A percentile compares a stretch with the other conserved stretches of the same genome.
Evolutionary conservation across 148 eudicot genomes (phyloP).

Genomic region (Agrostemma githago): DNA sequence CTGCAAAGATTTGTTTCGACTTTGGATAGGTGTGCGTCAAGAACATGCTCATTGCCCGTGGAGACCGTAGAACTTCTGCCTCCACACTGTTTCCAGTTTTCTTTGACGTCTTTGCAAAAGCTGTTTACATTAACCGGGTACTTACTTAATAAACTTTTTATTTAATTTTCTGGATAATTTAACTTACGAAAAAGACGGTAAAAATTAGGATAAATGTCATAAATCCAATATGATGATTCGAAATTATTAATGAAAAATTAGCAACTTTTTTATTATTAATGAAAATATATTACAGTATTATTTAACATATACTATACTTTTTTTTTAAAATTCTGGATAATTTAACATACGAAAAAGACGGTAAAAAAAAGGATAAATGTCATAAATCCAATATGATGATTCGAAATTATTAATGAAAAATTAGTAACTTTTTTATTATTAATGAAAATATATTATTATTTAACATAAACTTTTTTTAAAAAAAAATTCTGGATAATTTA

Average conservation of each 20-base stretch:
- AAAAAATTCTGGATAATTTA: background rate
- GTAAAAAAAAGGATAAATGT: background rate
- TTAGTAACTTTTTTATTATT: no score
- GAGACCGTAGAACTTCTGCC: constrained; percentile 96
- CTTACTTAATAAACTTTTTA: no score
- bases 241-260: background rate
- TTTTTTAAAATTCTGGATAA: background rate
- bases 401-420: background rate
- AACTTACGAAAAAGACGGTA: background rate
- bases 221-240: background rate
- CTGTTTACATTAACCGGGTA: constrained; percentile 84
- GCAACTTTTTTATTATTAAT: no score
- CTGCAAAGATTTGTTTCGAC: constrained; percentile 69
- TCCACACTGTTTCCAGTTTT: constrained; percentile 89
- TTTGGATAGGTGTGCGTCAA: constrained; percentile 92
- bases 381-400: background rate
- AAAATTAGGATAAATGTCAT: background rate
- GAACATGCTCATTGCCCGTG: constrained; percentile 88
- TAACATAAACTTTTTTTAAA: no score
- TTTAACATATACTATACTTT: no score
- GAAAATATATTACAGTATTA: no score
- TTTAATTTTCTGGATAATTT: no score
- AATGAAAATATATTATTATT: no score
- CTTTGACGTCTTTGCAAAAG: constrained; percentile 83
- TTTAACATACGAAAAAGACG: background rate